Evolutionary conservation across 1,284 basidiomycete genomes (phyloP).

Genomic region (Papiliotrema terrestris): DNA sequence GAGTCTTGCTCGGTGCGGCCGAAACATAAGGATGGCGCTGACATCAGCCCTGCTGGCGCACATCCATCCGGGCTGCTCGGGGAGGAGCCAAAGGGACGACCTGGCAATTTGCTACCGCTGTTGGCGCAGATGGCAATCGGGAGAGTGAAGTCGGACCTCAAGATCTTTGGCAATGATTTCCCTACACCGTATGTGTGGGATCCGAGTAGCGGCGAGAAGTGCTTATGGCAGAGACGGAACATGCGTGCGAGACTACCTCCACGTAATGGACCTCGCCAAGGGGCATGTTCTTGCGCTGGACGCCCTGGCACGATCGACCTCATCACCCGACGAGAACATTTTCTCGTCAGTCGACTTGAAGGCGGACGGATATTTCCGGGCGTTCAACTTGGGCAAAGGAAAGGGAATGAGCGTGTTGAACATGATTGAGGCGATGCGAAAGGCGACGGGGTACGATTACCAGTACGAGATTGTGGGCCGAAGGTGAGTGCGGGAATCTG

Average conservation of each 20-base stretch:
- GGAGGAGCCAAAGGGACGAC: slow-evolving; percentile 91
- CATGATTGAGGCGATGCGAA: slow-evolving; percentile 93
- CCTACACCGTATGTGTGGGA: slow-evolving; percentile 69
- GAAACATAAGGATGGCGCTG: background rate
- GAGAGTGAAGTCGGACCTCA: slow-evolving; percentile 74
- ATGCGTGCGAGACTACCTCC: slow-evolving; percentile 95
- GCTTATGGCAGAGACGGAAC: slow-evolving; percentile 69
- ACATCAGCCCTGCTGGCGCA: slow-evolving; percentile 83
- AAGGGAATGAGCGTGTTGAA: slow-evolving; percentile 88
- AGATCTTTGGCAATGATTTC: slow-evolving; percentile 98
- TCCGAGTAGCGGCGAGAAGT: background rate
- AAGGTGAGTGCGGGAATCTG: slow-evolving; percentile 57
- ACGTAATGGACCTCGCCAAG: slow-evolving; percentile 89
- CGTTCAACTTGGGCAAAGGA: slow-evolving; percentile 95
- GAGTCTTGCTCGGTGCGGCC: slow-evolving; percentile 35
- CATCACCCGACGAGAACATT: slow-evolving; percentile 25
- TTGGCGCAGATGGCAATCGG: slow-evolving; percentile 95
- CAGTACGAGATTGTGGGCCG: slow-evolving; percentile 85
- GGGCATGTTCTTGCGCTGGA: slow-evolving; percentile 92
- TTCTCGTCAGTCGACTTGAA: slow-evolving; percentile 44
- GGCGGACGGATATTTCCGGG: slow-evolving; percentile 64
- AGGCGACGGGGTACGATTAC: slow-evolving; percentile 83
- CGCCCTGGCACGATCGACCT: slow-evolving; percentile 52
- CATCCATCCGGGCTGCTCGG: slow-evolving; percentile 95
- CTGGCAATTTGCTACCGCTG: slow-evolving; percentile 90